A percentile compares a stretch with the other conserved stretches of the same genome.
phyloP scores from a whole-genome alignment of 768 basidiomycete genomes.

The Pilatotrama ljubarskyi region DNA sequence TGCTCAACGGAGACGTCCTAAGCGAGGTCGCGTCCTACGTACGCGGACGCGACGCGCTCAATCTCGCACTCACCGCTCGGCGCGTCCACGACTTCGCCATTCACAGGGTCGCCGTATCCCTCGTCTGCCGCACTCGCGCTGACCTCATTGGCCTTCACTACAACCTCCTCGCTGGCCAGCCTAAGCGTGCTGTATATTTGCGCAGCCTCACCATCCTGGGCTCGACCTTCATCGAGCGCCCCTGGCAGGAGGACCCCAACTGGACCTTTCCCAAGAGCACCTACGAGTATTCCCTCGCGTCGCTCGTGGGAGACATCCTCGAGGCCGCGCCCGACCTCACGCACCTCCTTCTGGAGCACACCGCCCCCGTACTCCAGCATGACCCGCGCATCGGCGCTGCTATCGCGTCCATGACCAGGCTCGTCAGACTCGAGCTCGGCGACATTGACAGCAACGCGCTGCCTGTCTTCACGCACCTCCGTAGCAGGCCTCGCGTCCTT shows the following conservation, averaged over 20 bases:
- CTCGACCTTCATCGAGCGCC: slow-evolving; percentile 11
- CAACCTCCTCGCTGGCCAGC: background rate
- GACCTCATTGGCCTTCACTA: slow-evolving; percentile 4
- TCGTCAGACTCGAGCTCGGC: slow-evolving; percentile 2
- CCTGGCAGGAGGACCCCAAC: slow-evolving; percentile 18
- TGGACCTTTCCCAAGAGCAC: slow-evolving; percentile 14
- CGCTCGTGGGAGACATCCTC: slow-evolving; percentile 13
- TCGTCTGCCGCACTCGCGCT: slow-evolving; percentile 8
- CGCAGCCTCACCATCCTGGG: slow-evolving; percentile 14
- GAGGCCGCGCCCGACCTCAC: slow-evolving; percentile 1
- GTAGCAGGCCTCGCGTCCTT: slow-evolving; percentile 2
- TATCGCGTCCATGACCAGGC: slow-evolving; percentile 4
- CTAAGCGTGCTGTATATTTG: slow-evolving; percentile 4
- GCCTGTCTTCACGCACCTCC: background rate
- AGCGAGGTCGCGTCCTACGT: slow-evolving; percentile 6
- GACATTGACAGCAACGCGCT: slow-evolving; percentile 5
- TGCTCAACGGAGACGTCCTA: slow-evolving; percentile 10
- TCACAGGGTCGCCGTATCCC: slow-evolving; percentile 3
- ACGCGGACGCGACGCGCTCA: slow-evolving; percentile 11
- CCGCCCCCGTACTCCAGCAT: slow-evolving; percentile 1
- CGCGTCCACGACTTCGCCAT: slow-evolving; percentile 10
- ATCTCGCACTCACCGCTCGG: slow-evolving; percentile 10
- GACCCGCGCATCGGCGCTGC: slow-evolving; percentile 5
- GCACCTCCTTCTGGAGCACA: slow-evolving; percentile 9
- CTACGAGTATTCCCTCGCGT: slow-evolving; percentile 10